These are phyloP conservation scores for Fomitiporia mediterranea DNA, from an alignment of 1,284 basidiomycete species.

Conservation along the genomic window DNA sequence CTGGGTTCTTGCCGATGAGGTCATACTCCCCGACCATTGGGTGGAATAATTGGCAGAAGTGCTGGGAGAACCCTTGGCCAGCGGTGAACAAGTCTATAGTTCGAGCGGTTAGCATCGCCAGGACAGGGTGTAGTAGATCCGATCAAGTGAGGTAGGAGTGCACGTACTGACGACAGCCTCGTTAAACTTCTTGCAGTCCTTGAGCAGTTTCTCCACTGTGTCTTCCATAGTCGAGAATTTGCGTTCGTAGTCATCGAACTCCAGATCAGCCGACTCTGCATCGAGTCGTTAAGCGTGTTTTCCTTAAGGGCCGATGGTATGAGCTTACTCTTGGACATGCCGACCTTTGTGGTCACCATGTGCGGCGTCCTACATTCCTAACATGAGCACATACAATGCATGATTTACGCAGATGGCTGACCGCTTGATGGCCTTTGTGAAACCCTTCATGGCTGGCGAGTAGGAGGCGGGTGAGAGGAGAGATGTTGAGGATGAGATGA, in stretches of 20 bases:
- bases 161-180: constrained; percentile 74
- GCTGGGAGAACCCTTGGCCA: constrained; percentile 71
- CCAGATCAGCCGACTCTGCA: constrained; percentile 79
- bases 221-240: constrained; percentile 78
- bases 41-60: constrained; percentile 75
- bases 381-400: not conserved
- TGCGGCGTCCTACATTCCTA: constrained; percentile 72
- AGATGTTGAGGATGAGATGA: constrained; percentile 4
- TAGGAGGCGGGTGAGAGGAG: not conserved
- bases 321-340: constrained; percentile 83
- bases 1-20: constrained; percentile 73
- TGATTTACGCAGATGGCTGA: constrained; percentile 30
- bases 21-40: constrained; percentile 83
- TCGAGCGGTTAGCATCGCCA: constrained; percentile 3
- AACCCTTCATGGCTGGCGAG: constrained; percentile 63
- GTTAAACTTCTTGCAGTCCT: constrained; percentile 86
- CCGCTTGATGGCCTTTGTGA: constrained; percentile 77
- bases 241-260: constrained; percentile 80
- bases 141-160: constrained; percentile 6
- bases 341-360: constrained; percentile 78
- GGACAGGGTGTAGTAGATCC: not conserved
- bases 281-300: constrained; percentile 8
- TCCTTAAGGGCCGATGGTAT: not conserved
- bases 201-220: constrained; percentile 84
- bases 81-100: constrained; percentile 72